phyloP scores from a whole-genome alignment of 116 monocot genomes.

The Posidonia oceanica region DNA sequence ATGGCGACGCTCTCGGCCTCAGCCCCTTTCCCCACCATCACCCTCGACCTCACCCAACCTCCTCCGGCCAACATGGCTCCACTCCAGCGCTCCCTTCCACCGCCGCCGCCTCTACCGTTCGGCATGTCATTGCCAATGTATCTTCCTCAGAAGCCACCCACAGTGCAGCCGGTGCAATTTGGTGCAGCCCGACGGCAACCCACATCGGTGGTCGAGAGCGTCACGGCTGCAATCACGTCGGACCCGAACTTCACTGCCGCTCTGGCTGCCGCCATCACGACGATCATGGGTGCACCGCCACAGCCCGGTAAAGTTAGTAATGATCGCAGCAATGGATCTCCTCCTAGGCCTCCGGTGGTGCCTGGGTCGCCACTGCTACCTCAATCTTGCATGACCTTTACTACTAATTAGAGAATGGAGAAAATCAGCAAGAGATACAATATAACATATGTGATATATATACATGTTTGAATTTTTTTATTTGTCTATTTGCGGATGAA shows the following conservation, averaged over 20 bases:
- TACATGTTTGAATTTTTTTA: too few relatives aligned
- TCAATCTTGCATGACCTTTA: neutral
- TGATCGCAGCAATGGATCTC: neutral
- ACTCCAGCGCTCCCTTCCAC: slow-evolving; percentile 9
- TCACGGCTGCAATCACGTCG: slow-evolving; percentile 35
- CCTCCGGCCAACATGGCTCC: neutral
- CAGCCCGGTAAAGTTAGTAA: neutral
- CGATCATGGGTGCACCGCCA: slow-evolving; percentile 19
- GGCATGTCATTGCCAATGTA: slow-evolving; percentile 12
- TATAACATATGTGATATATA: too few relatives aligned
- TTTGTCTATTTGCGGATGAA: too few relatives aligned
- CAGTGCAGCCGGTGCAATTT: neutral
- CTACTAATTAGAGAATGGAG: neutral
- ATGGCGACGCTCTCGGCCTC: slow-evolving; percentile 53
- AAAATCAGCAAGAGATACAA: too few relatives aligned
- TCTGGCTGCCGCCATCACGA: slow-evolving; percentile 34
- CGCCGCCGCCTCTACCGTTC: slow-evolving; percentile 6
- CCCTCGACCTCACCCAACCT: slow-evolving; percentile 50
- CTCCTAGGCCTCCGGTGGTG: neutral
- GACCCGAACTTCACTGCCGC: slow-evolving; percentile 51
- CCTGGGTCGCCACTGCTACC: neutral
- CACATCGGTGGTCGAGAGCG: slow-evolving; percentile 27
- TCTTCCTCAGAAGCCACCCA: slow-evolving; percentile 1
- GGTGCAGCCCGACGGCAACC: slow-evolving; percentile 4
- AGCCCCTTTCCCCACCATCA: slow-evolving; percentile 65